These are phyloP conservation scores for Monosporascus sp. DNA, from an alignment of 2,329 filamentous ascomycete genomes.

Conservation along the genomic window DNA sequence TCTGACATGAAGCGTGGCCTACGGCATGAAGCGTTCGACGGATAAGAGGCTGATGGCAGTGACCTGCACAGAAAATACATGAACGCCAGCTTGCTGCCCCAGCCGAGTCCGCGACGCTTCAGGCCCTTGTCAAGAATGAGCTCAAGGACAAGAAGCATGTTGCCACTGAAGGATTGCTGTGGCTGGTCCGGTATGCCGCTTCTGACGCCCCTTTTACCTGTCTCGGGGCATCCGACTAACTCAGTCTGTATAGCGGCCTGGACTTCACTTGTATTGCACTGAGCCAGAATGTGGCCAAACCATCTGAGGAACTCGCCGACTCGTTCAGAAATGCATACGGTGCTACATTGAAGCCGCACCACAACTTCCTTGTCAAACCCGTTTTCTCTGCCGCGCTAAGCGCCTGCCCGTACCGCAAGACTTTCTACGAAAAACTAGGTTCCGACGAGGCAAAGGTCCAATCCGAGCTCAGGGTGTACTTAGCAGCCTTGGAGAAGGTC, in stretches of 20 bases:
- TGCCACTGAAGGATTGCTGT: conserved; percentile 84
- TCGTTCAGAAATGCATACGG: conserved; percentile 87
- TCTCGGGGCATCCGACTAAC: conserved; percentile 6
- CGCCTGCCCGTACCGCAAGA: conserved; percentile 85
- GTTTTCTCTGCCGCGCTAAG: conserved; percentile 91
- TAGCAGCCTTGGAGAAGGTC: conserved; percentile 70
- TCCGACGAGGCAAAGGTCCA: conserved; percentile 57
- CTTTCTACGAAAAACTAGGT: conserved; percentile 88
- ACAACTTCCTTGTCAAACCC: conserved; percentile 84
- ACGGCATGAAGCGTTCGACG: too few species aligned
- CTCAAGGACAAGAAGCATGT: conserved; percentile 83
- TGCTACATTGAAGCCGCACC: conserved; percentile 83
- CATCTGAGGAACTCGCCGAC: conserved; percentile 68
- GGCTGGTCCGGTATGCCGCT: conserved; percentile 72
- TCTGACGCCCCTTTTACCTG: conserved; percentile 2
- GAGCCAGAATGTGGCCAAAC: conserved; percentile 65
- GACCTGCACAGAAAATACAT: conserved; percentile 64
- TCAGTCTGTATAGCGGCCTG: conserved; percentile 58
- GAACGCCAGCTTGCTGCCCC: conserved; percentile 75
- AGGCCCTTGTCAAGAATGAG: conserved; percentile 81
- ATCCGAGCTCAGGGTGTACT: conserved; percentile 62
- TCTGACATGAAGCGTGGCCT: background rate
- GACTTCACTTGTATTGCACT: conserved; percentile 90
- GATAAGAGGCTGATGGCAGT: conserved; percentile 6
- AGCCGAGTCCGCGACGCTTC: conserved; percentile 73